Base-by-base conservation (phyloP, 805 yeast species). In the Candida taoyuanica region DNA sequence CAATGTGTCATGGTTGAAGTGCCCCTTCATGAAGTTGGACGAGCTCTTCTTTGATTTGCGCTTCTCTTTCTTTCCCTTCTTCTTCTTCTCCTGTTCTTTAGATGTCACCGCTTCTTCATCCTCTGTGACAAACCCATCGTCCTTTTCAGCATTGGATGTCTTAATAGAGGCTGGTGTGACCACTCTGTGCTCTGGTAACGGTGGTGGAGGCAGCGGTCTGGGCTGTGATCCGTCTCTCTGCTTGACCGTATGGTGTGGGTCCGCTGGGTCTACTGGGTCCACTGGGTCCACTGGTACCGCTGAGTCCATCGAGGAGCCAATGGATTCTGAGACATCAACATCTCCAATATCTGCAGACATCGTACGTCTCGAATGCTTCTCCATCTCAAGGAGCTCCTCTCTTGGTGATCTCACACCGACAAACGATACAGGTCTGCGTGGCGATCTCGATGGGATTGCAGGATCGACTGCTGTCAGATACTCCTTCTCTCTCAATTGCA, bases 1-100 rank as follows among this genome's bases (percentile, higher is more conserved):
- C 12, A 66, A 43, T 1, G 69, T 64, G 16, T 63, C 65, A 25
- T 53, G 55, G 28, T 47, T 50, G 39, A 55, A 50, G 17, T 46
- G 50, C 8, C 48, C 48, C 36, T 48, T 52, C 21, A 44, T 46
- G 30, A 46, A 43, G n/a, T 19, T 17, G 1, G 48, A 41, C 3
- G 47, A 31, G 3, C 33, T 23, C 19, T 19, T 39, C 20, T 31
- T 40, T 18, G 43, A 35, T 21, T 31, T 37, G 18, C 40, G 37
- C 17, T 46, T 40, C n/a, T n/a, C n/a, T n/a, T n/a, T n/a, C n/a
- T n/a, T n/a, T n/a, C n/a, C n/a, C 35, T 40, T 27, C 29, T 25
- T 16, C 31, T 40, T 34, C 24, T 34, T 17, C 17, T 17, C 20
- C 33, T 33, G 33, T 5, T 36, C 11, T 15, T 32, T 37, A 28